phyloP scores from a whole-genome alignment of 495 filamentous ascomycete species.

The Neohortaea acidophila region DNA sequence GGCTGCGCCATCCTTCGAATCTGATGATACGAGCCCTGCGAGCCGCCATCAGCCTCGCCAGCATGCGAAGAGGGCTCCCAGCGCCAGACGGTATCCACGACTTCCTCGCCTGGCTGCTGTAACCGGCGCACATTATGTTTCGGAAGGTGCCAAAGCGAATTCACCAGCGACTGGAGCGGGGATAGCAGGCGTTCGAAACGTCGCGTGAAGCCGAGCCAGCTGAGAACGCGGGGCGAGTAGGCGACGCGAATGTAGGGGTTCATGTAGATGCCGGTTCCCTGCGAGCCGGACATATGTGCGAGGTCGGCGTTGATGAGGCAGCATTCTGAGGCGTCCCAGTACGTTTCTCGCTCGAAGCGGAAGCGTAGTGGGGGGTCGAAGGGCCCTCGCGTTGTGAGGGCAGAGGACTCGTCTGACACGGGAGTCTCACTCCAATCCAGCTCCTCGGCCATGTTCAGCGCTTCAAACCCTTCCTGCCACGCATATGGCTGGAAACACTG shows the following conservation, averaged over 20 bases:
- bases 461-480: neutral
- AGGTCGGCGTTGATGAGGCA: constrained; percentile 35
- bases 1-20: neutral
- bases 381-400: neutral
- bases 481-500: constrained; percentile 38
- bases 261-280: constrained; percentile 23
- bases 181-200: constrained; percentile 19
- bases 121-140: neutral
- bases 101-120: constrained; percentile 6
- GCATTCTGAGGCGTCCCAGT: constrained; percentile 68
- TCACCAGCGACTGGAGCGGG: neutral
- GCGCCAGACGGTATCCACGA: constrained; percentile 4
- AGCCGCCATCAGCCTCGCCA: neutral
- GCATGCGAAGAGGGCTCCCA: constrained; percentile 2
- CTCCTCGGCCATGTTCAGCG: no score
- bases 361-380: constrained; percentile 40
- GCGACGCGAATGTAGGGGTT: constrained; percentile 27
- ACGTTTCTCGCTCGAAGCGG: constrained; percentile 45
- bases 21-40: neutral
- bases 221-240: constrained; percentile 17
- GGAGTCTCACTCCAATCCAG: neutral
- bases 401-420: neutral
- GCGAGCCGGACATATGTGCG: neutral
- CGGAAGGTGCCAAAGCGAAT: neutral
- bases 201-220: constrained; percentile 20